These are phyloP conservation scores for Polyporus tsugae DNA, from an alignment of 1,284 basidiomycete species.

Conservation along the genomic window DNA sequence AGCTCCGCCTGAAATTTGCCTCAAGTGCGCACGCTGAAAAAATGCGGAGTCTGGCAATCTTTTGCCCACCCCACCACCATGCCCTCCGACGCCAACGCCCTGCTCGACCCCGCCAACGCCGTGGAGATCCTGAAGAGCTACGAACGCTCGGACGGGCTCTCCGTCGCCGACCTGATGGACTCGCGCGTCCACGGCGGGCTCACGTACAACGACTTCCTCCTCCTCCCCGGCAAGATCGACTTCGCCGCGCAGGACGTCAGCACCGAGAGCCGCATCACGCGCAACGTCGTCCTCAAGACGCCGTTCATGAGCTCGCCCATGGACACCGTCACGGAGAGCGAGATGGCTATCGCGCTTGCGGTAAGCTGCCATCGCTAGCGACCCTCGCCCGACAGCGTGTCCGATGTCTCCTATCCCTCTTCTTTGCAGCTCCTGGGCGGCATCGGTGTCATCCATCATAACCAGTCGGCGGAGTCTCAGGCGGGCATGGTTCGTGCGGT, in stretches of 20 bases:
- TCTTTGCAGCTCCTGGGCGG: slow-evolving; percentile 84
- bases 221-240: slow-evolving; percentile 96
- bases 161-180: slow-evolving; percentile 90
- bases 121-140: slow-evolving; percentile 82
- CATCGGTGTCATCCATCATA: slow-evolving; percentile 99
- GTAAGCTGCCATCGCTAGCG: slow-evolving; percentile 53
- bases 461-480: slow-evolving; percentile 89
- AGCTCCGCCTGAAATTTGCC: slow-evolving; percentile 25
- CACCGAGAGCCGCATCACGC: slow-evolving; percentile 89
- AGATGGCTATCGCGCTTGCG: slow-evolving; percentile 97
- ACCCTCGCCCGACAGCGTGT: slow-evolving; percentile 27
- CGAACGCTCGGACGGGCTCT: slow-evolving; percentile 84
- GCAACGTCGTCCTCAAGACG: slow-evolving; percentile 93
- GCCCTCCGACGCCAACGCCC: slow-evolving; percentile 41
- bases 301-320: slow-evolving; percentile 99
- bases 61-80: slow-evolving; percentile 40
- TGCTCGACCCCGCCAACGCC: slow-evolving; percentile 72
- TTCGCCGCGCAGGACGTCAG: slow-evolving; percentile 87
- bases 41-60: slow-evolving; percentile 33
- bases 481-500: slow-evolving; percentile 97
- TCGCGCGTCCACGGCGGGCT: slow-evolving; percentile 90
- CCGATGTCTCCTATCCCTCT: slow-evolving; percentile 32
- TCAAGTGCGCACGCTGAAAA: slow-evolving; percentile 23
- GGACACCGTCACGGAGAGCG: slow-evolving; percentile 98
- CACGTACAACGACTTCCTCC: slow-evolving; percentile 95